Percentiles rank a stretch among this genome's conserved stretches.
Evolutionary conservation across 2,329 filamentous ascomycete genomes (phyloP).

Genomic region (Trichoderma aggressivum): DNA sequence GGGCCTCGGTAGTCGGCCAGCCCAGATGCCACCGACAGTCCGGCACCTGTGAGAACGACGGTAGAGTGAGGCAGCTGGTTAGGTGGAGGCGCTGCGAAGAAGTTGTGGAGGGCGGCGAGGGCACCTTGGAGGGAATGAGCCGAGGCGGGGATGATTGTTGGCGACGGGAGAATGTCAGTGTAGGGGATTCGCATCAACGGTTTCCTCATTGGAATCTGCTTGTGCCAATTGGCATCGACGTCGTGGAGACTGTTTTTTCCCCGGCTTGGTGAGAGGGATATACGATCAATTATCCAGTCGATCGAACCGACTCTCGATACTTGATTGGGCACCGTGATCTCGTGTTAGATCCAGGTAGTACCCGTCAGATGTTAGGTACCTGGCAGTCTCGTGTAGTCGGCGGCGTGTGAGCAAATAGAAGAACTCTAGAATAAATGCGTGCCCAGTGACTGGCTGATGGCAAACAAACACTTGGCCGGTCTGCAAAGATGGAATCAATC

Average conservation of each 20-base stretch:
- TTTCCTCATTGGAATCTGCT: constrained; percentile 53
- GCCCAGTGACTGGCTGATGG: background rate
- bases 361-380: background rate
- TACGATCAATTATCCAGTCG: no score
- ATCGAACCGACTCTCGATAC: background rate
- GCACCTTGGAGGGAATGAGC: constrained; percentile 70
- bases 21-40: constrained; percentile 89
- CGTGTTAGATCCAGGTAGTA: background rate
- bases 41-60: constrained; percentile 70
- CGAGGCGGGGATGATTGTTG: constrained; percentile 68
- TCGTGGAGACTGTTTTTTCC: background rate
- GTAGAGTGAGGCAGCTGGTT: constrained; percentile 45
- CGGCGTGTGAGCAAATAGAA: background rate
- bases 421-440: background rate
- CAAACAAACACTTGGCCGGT: background rate
- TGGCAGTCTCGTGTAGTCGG: background rate
- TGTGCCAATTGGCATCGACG: background rate
- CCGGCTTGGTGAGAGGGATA: background rate
- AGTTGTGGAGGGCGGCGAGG: constrained; percentile 70
- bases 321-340: background rate
- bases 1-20: constrained; percentile 88
- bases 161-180: constrained; percentile 74
- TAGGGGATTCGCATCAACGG: constrained; percentile 86
- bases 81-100: constrained; percentile 63
- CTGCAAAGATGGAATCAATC: background rate